These are phyloP conservation scores for Chondrostereum purpureum DNA, from an alignment of 1,284 basidiomycete genomes.

Conservation along the genomic window DNA sequence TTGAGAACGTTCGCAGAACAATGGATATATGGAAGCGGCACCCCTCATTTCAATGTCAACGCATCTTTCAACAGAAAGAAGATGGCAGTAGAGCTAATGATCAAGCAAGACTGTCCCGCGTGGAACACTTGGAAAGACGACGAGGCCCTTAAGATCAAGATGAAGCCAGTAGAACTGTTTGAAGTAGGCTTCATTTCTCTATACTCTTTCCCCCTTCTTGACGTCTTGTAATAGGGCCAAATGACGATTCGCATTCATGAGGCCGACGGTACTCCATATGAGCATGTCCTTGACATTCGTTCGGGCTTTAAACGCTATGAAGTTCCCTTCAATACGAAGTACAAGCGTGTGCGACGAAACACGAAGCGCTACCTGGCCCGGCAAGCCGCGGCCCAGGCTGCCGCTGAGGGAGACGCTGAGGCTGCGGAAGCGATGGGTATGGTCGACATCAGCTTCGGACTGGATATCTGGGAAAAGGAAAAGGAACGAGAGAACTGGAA, in stretches of 20 bases:
- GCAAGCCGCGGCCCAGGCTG: conserved; percentile 88
- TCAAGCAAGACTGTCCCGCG: conserved; percentile 85
- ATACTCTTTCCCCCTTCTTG: conserved; percentile 3
- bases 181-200: conserved; percentile 44
- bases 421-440: conserved; percentile 91
- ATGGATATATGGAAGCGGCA: conserved; percentile 98
- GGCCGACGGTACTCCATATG: conserved; percentile 98
- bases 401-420: conserved; percentile 85
- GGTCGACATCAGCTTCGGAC: conserved; percentile 93
- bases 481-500: conserved; percentile 90
- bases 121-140: conserved; percentile 61
- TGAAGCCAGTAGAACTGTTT: conserved; percentile 84
- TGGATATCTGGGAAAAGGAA: conserved; percentile 96
- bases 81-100: conserved; percentile 94
- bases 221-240: conserved; percentile 58
- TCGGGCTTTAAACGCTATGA: conserved; percentile 86
- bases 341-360: conserved; percentile 92
- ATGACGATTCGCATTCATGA: conserved; percentile 99
- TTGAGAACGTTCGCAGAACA: conserved; percentile 90
- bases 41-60: conserved; percentile 84
- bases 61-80: conserved; percentile 97
- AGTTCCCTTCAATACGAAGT: conserved; percentile 99
- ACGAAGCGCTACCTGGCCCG: conserved; percentile 93
- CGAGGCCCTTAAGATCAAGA: conserved; percentile 58
- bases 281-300: conserved; percentile 94